phyloP scores from a whole-genome alignment of 2,329 filamentous ascomycete genomes.

The Colletotrichum simmondsii region DNA sequence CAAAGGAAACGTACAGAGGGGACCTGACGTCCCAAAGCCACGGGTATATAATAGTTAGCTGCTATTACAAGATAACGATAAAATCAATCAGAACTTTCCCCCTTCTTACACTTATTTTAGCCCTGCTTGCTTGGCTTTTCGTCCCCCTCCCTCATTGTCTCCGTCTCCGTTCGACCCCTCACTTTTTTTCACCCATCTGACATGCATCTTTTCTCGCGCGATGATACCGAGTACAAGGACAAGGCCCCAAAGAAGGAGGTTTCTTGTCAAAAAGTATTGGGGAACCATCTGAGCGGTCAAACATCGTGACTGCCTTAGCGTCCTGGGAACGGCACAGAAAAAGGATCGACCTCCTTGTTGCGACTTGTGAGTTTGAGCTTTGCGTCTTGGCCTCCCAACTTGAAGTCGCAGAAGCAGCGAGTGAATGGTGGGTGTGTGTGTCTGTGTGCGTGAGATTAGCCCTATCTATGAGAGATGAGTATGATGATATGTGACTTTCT shows the following conservation, averaged over 20 bases:
- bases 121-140: neutral
- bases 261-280: neutral
- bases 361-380: neutral
- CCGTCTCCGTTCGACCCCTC: neutral
- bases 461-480: neutral
- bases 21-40: neutral
- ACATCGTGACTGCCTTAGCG: neutral
- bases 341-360: slow-evolving; percentile 6
- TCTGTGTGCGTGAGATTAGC: neutral
- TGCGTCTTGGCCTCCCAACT: neutral
- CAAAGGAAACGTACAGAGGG: slow-evolving; percentile 6
- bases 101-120: neutral
- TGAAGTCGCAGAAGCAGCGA: neutral
- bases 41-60: slow-evolving; percentile 32
- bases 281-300: neutral
- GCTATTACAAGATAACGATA: slow-evolving; percentile 20
- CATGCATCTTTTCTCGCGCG: slow-evolving; percentile 14
- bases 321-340: neutral
- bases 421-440: neutral
- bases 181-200: slow-evolving; percentile 4
- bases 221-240: slow-evolving; percentile 24
- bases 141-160: neutral
- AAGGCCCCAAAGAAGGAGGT: neutral
- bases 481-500: neutral
- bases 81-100: slow-evolving; percentile 10